phyloP scores from a whole-genome alignment of 75 land plant species.

The Cryptomeria japonica region DNA sequence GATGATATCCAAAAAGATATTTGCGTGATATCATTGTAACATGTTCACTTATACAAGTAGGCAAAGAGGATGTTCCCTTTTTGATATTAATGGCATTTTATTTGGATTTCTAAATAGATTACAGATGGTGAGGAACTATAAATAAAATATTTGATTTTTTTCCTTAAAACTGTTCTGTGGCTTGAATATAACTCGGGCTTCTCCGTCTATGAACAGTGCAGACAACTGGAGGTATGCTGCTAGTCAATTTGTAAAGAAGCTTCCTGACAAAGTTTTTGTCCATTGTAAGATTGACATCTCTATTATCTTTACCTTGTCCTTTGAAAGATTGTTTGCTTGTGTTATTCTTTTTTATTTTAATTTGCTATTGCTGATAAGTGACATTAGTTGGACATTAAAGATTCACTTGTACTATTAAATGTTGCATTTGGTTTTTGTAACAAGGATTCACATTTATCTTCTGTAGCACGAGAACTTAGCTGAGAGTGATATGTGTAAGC shows the following conservation, averaged over 20 bases:
- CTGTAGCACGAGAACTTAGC: background rate
- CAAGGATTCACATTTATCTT: background rate
- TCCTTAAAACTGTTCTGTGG: background rate
- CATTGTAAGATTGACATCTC: conserved; percentile 28
- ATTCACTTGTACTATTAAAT: background rate
- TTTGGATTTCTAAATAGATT: background rate
- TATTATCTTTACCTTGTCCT: conserved; percentile 14
- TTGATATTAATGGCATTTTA: background rate
- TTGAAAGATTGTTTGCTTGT: conserved; percentile 16
- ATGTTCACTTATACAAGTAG: background rate
- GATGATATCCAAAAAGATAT: background rate
- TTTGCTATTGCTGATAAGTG: background rate
- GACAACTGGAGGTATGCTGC: conserved; percentile 84
- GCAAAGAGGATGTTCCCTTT: background rate
- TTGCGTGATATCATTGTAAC: background rate
- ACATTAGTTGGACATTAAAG: conserved; percentile 2
- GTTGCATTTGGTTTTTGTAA: background rate
- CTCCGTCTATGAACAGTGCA: conserved; percentile 43
- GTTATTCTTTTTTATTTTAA: background rate
- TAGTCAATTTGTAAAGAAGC: conserved; percentile 50
- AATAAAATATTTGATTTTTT: background rate
- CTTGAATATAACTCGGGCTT: background rate
- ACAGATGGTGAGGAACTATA: background rate
- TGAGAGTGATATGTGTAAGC: background rate
- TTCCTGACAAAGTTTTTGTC: conserved; percentile 65